phyloP scores from a whole-genome alignment of 805 yeast species.

The Pichia rugopelliculosa region DNA sequence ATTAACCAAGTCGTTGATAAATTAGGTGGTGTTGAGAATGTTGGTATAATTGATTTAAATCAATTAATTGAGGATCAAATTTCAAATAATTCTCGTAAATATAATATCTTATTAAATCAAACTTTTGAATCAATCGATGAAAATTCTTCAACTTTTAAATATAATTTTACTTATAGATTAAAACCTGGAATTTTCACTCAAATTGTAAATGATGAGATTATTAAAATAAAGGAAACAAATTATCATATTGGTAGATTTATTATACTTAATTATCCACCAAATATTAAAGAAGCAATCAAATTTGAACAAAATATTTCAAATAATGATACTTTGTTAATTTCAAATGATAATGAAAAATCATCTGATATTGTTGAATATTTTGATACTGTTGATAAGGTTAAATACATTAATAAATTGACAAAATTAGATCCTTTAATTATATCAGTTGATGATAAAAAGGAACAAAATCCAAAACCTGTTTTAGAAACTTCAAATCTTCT shows the following conservation, averaged over 20 bases:
- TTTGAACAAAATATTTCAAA: conserved; percentile 65
- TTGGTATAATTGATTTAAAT: conserved; percentile 44
- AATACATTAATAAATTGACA: conserved; percentile 17
- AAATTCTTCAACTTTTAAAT: conserved; percentile 24
- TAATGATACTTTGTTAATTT: conserved; percentile 33
- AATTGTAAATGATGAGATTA: conserved; percentile 32
- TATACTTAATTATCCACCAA: conserved; percentile 52
- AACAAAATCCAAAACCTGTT: neutral
- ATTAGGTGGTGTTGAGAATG: conserved; percentile 15
- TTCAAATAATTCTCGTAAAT: conserved; percentile 32
- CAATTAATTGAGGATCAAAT: conserved; percentile 41
- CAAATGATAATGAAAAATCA: conserved; percentile 24
- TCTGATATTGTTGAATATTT: conserved; percentile 58
- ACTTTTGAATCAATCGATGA: conserved; percentile 22
- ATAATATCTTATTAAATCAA: conserved; percentile 46
- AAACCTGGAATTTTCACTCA: conserved; percentile 45
- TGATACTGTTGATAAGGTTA: conserved; percentile 53
- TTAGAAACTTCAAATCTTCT: neutral
- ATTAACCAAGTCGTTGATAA: conserved; percentile 11
- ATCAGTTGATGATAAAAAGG: neutral
- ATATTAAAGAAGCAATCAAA: conserved; percentile 58
- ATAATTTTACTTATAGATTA: conserved; percentile 25
- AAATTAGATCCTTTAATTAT: conserved; percentile 7
- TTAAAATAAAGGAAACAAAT: conserved; percentile 17
- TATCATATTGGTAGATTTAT: conserved; percentile 41